Conservation (phyloP, 768 basidiomycete genomes). For the Kwoniella dendrophila region DNA sequence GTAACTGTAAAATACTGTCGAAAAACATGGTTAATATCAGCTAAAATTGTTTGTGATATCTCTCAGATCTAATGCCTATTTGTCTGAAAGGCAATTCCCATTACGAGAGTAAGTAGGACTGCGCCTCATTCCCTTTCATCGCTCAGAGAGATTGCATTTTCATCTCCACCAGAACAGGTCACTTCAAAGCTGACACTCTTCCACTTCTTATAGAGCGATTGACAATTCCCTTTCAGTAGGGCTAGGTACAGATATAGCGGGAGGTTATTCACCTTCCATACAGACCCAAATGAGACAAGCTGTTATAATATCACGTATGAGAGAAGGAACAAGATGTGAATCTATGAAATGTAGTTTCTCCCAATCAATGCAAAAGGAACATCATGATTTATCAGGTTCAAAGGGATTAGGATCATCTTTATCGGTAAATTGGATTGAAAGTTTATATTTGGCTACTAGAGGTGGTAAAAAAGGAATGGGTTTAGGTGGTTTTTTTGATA, state of each 20-base stretch:
- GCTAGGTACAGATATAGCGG: constrained; percentile 81
- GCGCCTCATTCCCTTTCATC: too few relatives aligned
- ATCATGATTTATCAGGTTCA: too few relatives aligned
- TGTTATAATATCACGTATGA: constrained; percentile 70
- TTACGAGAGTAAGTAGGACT: constrained; percentile 36
- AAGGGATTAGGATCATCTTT: too few relatives aligned
- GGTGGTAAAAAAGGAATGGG: constrained; percentile 75
- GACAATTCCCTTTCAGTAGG: constrained; percentile 69
- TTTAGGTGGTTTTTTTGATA: constrained; percentile 55
- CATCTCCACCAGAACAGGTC: background rate
- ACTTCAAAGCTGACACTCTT: background rate
- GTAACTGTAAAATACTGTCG: background rate
- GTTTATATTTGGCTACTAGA: constrained; percentile 76
- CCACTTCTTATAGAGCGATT: constrained; percentile 67
- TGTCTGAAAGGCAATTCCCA: constrained; percentile 60
- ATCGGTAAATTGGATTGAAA: constrained; percentile 82
- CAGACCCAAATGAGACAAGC: constrained; percentile 79
- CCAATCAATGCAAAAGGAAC: constrained; percentile 6
- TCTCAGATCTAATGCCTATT: constrained; percentile 73
- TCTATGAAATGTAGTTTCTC: constrained; percentile 10
- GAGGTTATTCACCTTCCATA: constrained; percentile 78
- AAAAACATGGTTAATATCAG: background rate
- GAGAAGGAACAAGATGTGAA: constrained; percentile 60
- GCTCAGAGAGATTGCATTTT: too few relatives aligned
- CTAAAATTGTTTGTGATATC: background rate